Evolutionary conservation across 2,329 filamentous ascomycete species (phyloP).

Genomic region (Fusarium sp.): DNA sequence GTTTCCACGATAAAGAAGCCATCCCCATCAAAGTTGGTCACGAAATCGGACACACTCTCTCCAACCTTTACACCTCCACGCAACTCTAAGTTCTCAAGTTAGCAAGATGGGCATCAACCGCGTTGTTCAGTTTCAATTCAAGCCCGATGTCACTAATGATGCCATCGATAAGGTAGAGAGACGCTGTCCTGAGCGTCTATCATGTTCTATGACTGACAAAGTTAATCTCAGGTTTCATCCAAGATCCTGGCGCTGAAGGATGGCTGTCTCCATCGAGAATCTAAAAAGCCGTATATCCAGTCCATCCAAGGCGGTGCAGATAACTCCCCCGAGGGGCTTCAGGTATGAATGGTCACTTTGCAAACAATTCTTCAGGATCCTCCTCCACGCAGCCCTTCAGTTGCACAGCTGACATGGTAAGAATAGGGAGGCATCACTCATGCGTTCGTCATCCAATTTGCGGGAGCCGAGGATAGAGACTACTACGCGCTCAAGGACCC

Average conservation of each 20-base stretch:
- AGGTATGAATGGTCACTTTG: background rate
- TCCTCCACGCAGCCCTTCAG: background rate
- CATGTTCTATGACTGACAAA: background rate
- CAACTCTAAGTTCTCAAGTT: background rate
- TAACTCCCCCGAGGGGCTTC: background rate
- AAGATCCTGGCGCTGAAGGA: background rate
- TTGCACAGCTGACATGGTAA: background rate
- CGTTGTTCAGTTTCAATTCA: background rate
- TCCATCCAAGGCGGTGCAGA: background rate
- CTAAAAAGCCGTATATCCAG: background rate
- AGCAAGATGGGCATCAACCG: background rate
- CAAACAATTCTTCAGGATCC: too few relatives aligned
- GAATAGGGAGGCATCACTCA: background rate
- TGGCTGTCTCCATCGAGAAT: background rate
- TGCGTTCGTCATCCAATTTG: slow-evolving; percentile 59
- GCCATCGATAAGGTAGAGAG: background rate
- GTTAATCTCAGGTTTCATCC: background rate
- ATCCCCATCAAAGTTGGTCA: background rate
- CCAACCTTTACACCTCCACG: background rate
- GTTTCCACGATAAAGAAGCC: background rate
- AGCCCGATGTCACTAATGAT: background rate
- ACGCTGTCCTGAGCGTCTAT: background rate
- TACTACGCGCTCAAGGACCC: slow-evolving; percentile 74
- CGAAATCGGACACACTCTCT: background rate
- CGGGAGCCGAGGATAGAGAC: slow-evolving; percentile 66